Conservation (phyloP, 306 rosid genomes). For the Biancaea sappan region DNA sequence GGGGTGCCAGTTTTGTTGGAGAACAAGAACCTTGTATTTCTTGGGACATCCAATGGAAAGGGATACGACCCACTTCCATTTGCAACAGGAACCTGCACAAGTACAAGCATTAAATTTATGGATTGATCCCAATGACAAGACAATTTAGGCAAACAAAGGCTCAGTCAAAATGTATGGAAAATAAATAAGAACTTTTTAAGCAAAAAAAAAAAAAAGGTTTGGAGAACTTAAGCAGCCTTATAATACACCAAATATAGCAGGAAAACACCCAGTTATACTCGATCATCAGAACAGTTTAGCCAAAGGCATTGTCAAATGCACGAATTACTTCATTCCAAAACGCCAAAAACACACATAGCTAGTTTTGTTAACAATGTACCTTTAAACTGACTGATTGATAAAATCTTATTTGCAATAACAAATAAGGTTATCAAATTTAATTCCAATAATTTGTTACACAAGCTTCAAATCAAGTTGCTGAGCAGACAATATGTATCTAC, state of each 20-base stretch:
- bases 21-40: slow-evolving; percentile 95
- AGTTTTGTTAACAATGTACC: slow-evolving; percentile 3
- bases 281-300: slow-evolving; percentile 12
- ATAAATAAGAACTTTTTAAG: not conserved
- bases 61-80: slow-evolving; percentile 98
- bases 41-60: slow-evolving; percentile 88
- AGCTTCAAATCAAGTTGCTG: slow-evolving; percentile 17
- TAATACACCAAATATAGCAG: slow-evolving; percentile 11
- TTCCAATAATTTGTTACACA: not conserved
- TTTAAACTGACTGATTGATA: slow-evolving; percentile 13
- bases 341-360: slow-evolving; percentile 9
- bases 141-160: slow-evolving; percentile 17
- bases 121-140: slow-evolving; percentile 2
- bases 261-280: not conserved
- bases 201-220: not conserved
- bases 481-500: slow-evolving; percentile 24
- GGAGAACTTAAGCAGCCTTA: not conserved
- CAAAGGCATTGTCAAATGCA: slow-evolving; percentile 27
- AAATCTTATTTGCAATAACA: slow-evolving; percentile 20
- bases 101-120: slow-evolving; percentile 27
- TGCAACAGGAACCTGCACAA: slow-evolving; percentile 89
- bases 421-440: slow-evolving; percentile 15
- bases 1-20: slow-evolving; percentile 84
- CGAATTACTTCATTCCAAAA: slow-evolving; percentile 20
- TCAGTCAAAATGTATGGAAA: slow-evolving; percentile 21